Evolutionary conservation across 2,329 filamentous ascomycete species (phyloP).

Genomic region (Gremmenia infestans): DNA sequence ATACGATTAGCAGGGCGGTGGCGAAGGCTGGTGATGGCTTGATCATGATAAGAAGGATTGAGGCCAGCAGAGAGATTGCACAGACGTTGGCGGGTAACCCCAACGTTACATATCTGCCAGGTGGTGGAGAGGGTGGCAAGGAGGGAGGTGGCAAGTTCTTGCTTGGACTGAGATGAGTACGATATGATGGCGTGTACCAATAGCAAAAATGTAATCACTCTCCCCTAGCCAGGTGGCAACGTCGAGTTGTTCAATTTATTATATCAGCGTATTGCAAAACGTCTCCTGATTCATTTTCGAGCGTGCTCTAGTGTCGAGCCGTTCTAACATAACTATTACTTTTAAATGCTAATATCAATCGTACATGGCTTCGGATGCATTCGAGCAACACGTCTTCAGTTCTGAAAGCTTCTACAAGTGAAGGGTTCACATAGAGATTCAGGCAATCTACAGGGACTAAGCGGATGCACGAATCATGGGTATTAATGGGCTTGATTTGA

Average conservation of each 20-base stretch:
- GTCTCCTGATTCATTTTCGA: neutral
- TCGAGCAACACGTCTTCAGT: too few relatives aligned
- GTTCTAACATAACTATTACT: too few relatives aligned
- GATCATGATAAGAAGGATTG: conserved; percentile 93
- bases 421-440: too few relatives aligned
- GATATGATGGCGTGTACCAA: conserved; percentile 19
- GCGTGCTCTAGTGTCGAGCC: too few relatives aligned
- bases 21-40: conserved; percentile 89
- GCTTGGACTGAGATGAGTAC: conserved; percentile 52
- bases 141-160: conserved; percentile 53
- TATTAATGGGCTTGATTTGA: too few relatives aligned
- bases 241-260: neutral
- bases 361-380: too few relatives aligned
- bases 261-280: neutral
- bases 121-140: conserved; percentile 60
- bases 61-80: conserved; percentile 94
- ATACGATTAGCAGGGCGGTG: conserved; percentile 91
- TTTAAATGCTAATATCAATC: too few relatives aligned
- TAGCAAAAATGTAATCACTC: conserved; percentile 27
- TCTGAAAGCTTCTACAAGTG: too few relatives aligned
- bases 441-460: too few relatives aligned
- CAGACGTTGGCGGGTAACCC: conserved; percentile 84
- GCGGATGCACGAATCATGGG: too few relatives aligned
- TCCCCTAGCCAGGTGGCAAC: conserved; percentile 14
- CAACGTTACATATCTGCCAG: conserved; percentile 91